Percentiles rank a stretch among this genome's conserved stretches.
phyloP scores from a whole-genome alignment of 169 alveolate genomes.

The Eimeria maxima region DNA sequence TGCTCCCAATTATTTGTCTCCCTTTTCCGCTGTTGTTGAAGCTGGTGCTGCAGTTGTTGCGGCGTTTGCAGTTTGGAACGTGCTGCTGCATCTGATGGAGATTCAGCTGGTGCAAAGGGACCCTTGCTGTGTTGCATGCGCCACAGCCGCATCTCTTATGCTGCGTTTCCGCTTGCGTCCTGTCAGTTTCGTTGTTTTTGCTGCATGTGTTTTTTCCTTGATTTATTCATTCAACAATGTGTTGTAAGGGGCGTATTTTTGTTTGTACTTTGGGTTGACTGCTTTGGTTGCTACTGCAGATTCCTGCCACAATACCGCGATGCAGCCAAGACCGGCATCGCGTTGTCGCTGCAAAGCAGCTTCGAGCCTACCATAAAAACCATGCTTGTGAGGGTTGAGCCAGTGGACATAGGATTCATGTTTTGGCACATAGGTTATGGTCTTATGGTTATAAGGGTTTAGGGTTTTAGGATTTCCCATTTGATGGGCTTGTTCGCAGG shows the following conservation, averaged over 20 bases:
- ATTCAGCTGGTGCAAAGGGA: constrained; percentile 4
- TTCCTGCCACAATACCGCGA: constrained; percentile 22
- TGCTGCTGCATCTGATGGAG: constrained; percentile 24
- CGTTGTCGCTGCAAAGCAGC: constrained; percentile 58
- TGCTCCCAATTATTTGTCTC: background rate
- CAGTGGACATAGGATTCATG: background rate
- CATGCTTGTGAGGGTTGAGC: constrained; percentile 24
- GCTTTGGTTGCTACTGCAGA: constrained; percentile 55
- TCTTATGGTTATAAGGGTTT: background rate
- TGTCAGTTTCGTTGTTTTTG: background rate
- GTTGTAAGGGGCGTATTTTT: background rate
- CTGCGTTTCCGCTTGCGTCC: background rate
- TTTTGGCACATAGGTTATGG: background rate
- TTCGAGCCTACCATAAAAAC: constrained; percentile 41
- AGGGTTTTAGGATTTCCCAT: background rate
- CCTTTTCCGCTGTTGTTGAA: background rate
- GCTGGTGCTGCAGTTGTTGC: background rate
- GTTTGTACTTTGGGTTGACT: background rate
- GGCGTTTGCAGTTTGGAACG: background rate
- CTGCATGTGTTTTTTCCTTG: background rate
- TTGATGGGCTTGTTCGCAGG: constrained; percentile 21
- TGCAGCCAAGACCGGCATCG: constrained; percentile 40
- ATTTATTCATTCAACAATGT: background rate
- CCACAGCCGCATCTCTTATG: background rate
- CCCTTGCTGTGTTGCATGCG: background rate